A percentile compares a stretch with the other conserved stretches of the same genome.
Evolutionary conservation across 140 eudicot species (phyloP).

Genomic region (Oenanthe javanica): DNA sequence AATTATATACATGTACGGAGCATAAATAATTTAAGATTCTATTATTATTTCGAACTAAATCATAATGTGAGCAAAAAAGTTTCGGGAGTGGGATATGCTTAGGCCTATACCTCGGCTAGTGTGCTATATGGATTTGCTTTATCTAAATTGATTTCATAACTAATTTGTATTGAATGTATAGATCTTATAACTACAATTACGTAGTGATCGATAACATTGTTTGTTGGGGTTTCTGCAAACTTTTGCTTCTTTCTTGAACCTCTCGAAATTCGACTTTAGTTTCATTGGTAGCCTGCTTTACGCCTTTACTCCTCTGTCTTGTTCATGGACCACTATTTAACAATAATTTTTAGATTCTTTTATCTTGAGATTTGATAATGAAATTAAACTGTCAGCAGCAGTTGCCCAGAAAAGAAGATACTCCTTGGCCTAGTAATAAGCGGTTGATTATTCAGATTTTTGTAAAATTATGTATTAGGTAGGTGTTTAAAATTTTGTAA

Average conservation of each 20-base stretch:
- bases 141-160: constrained; percentile 6
- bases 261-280: constrained; percentile 27
- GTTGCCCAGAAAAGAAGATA: background rate
- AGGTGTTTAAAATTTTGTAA: no score
- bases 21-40: background rate
- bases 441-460: no score
- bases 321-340: constrained; percentile 9
- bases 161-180: constrained; percentile 9
- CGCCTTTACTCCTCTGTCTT: constrained; percentile 18
- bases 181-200: background rate
- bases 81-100: constrained; percentile 42
- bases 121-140: constrained; percentile 41
- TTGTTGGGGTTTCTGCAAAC: constrained; percentile 11
- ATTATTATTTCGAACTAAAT: background rate
- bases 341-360: background rate
- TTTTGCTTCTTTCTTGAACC: constrained; percentile 33
- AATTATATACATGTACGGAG: background rate
- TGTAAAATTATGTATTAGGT: no score
- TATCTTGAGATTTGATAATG: background rate
- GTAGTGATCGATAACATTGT: background rate
- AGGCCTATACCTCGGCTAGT: constrained; percentile 22
- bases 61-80: background rate
- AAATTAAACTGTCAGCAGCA: background rate
- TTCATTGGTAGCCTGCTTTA: constrained; percentile 16
- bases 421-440: no score